These are phyloP conservation scores for Moniliophthora roreri DNA, from an alignment of 1,284 basidiomycete species.

Conservation along the genomic window DNA sequence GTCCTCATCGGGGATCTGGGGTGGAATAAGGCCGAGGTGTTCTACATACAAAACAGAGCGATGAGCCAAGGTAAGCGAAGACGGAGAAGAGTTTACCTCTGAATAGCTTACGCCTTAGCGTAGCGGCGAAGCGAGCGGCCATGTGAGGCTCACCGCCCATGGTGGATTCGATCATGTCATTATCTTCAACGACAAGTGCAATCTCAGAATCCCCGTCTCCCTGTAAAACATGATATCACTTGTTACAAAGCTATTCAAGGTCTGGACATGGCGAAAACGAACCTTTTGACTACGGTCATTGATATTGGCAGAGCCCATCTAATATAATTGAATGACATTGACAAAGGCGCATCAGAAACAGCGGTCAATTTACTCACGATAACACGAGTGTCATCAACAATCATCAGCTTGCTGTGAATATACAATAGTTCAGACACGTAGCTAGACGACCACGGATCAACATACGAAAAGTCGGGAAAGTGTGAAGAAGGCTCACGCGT, in stretches of 20 bases:
- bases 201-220: constrained; percentile 95
- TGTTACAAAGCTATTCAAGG: background rate
- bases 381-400: constrained; percentile 87
- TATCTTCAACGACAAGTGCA: constrained; percentile 86
- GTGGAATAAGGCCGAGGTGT: constrained; percentile 81
- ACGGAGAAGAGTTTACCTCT: constrained; percentile 45
- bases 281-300: constrained; percentile 85
- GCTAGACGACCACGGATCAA: constrained; percentile 30
- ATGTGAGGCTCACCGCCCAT: constrained; percentile 80
- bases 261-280: constrained; percentile 2
- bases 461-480: constrained; percentile 12
- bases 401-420: constrained; percentile 87
- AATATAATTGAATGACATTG: constrained; percentile 3
- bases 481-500: constrained; percentile 51
- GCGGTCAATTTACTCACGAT: constrained; percentile 54
- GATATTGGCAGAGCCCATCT: constrained; percentile 89
- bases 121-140: constrained; percentile 74
- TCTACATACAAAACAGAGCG: constrained; percentile 43
- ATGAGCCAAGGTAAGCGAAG: constrained; percentile 2
- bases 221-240: too few species aligned
- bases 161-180: constrained; percentile 69
- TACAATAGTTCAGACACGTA: constrained; percentile 83
- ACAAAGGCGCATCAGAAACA: background rate
- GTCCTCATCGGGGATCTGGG: constrained; percentile 46
- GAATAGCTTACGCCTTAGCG: constrained; percentile 76